Evolutionary conservation across 163 green algal genomes (phyloP).

Genomic region (Chlamydomonas reinhardtii): DNA sequence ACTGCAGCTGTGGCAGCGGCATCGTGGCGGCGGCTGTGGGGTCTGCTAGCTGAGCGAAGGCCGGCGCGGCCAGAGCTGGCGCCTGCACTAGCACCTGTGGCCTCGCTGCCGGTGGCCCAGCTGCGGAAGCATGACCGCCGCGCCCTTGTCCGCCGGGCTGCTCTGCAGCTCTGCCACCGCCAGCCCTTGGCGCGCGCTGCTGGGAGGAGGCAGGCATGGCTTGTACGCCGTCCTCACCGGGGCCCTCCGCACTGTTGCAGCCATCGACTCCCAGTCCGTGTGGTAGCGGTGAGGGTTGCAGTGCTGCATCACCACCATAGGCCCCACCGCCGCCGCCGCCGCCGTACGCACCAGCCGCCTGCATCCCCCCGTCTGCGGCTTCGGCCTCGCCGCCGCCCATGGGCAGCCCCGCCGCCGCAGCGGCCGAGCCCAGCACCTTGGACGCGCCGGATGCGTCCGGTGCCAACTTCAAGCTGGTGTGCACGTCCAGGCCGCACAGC

Average conservation of each 20-base stretch:
- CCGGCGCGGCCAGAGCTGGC: constrained; percentile 18
- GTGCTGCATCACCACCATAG: not conserved
- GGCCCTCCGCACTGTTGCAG: not conserved
- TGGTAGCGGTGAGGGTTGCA: constrained; percentile 30
- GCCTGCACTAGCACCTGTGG: constrained; percentile 25
- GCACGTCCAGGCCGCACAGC: constrained; percentile 29
- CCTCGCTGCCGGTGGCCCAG: not conserved
- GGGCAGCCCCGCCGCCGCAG: not conserved
- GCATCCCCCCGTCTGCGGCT: not conserved
- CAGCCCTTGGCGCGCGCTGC: not conserved
- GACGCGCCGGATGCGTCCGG: not conserved
- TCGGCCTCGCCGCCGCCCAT: not conserved
- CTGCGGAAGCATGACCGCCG: not conserved
- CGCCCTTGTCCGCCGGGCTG: not conserved
- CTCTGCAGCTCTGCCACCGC: not conserved
- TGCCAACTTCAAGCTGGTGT: not conserved
- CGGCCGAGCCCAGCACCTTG: not conserved
- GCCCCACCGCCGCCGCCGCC: not conserved
- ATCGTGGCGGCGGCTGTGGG: not conserved
- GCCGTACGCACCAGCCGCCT: not conserved
- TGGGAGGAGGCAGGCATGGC: not conserved
- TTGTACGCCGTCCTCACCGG: not conserved
- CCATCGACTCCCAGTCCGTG: not conserved
- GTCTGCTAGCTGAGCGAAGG: not conserved
- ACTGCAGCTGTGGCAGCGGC: not conserved